phyloP scores from a whole-genome alignment of 805 yeast genomes.

The Brettanomyces anomalus region DNA sequence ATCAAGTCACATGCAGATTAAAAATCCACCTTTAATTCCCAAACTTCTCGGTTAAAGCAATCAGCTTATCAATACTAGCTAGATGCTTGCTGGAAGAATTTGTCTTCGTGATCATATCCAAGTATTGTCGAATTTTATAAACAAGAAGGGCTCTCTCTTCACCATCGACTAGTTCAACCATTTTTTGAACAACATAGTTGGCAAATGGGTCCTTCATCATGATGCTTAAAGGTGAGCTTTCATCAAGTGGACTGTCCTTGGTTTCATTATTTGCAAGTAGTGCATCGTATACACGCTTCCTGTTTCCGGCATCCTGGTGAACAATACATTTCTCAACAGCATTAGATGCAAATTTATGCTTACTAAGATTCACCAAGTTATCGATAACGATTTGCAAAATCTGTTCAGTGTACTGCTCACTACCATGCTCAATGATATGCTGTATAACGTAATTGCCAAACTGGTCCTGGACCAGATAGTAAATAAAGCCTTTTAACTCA shows the following conservation, averaged over 20 bases:
- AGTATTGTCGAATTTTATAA: conserved; percentile 66
- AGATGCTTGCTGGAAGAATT: conserved; percentile 55
- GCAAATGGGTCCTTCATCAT: conserved; percentile 99
- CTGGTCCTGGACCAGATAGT: conserved; percentile 83
- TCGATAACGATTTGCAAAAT: conserved; percentile 64
- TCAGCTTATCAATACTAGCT: conserved; percentile 72
- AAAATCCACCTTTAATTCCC: conserved; percentile 4
- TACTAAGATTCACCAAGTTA: conserved; percentile 62
- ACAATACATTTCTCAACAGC: conserved; percentile 93
- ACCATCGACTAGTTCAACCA: conserved; percentile 74
- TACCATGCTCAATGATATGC: conserved; percentile 84
- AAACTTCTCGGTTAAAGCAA: conserved; percentile 41
- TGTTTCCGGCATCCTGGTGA: conserved; percentile 56
- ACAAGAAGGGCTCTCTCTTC: conserved; percentile 63
- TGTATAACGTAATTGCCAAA: conserved; percentile 98
- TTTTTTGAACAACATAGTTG: conserved; percentile 91
- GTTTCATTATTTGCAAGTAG: conserved; percentile 47
- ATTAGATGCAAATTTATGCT: conserved; percentile 95
- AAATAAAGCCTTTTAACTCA: conserved; percentile 66
- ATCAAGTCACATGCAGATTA: background rate
- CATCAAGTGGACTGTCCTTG: conserved; percentile 39
- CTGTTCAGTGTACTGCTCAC: conserved; percentile 40
- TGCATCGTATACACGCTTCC: conserved; percentile 52
- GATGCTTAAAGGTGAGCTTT: conserved; percentile 63
- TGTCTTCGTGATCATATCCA: conserved; percentile 62